Evolutionary conservation across 441 rosid species (phyloP), one percentile per base, ranked within the genome.

Genomic region (Manihot esculenta): DNA sequence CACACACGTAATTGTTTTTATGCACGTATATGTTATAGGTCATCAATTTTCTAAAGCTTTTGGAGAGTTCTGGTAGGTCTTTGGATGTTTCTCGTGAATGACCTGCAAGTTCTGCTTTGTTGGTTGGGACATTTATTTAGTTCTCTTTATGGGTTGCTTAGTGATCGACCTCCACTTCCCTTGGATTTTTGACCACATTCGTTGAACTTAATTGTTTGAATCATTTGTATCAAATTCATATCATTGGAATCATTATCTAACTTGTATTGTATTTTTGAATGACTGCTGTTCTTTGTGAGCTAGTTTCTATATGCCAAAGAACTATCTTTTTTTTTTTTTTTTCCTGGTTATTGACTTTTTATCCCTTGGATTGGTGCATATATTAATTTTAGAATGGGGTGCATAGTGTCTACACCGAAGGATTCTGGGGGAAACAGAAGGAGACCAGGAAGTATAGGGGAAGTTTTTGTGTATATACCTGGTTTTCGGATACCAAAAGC

Each of bases 401-500:
- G 99, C 86, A 63, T 90, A 59, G 86, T 87, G 72, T 95, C 99
- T 66, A 87, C 83, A 2, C 87, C 95, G 0, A 84, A 82, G 83
- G 99, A 85, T 72, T 72, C 86, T 45, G 88, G 86, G 67, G 97
- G 92, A 70, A 85, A 83, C 77, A 87, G 97, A 72, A 85, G 96
- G 79, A 84, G 80, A 80, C 97, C 97, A 9, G 93, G 88, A 64
- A 91, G 84, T 30, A 89, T 93, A 35, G 99, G 97, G 6, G 98
- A 93, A 26, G 87, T 90, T 81, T 85, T 89, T 38, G 98, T 88
- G 18, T 93, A 85, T 81, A 93, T 90, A 65, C 98, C 99, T 0
- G 97, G 98, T 72, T 89, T 93, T 80, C 92, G 97, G 74, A 89
- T 91, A 81, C 98, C 99, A 15, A 91, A 82, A 77, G 84, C 97